Evolutionary conservation across 1,139 yeast species (phyloP).

Genomic region (Wickerhamomyces sp.): DNA sequence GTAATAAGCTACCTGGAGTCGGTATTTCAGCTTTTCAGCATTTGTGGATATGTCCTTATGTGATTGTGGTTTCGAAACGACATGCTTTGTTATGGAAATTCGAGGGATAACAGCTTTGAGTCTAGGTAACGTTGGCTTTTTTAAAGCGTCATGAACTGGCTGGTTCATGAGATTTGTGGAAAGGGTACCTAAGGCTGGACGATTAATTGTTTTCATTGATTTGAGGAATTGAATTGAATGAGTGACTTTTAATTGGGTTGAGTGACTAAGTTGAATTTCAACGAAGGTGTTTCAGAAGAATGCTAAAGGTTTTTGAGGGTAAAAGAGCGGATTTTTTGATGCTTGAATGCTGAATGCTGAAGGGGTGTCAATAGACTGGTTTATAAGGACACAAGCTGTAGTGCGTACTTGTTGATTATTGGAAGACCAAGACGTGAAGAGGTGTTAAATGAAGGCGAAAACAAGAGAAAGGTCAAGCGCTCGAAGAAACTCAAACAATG

Average conservation of each 20-base stretch:
- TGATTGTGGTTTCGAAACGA: neutral
- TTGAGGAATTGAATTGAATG: constrained; percentile 1
- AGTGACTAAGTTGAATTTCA: neutral
- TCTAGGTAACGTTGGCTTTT: constrained; percentile 9
- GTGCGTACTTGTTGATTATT: no score
- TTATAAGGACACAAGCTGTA: no score
- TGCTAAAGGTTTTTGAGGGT: no score
- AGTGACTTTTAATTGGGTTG: neutral
- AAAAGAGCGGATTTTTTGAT: no score
- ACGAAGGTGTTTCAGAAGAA: neutral
- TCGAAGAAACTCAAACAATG: no score
- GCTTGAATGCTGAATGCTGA: no score
- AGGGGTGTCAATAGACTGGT: no score
- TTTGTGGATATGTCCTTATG: constrained; percentile 23
- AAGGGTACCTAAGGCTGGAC: constrained; percentile 17
- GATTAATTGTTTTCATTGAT: constrained; percentile 16
- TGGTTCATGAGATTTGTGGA: constrained; percentile 14
- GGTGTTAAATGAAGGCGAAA: no score
- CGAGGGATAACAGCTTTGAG: constrained; percentile 6
- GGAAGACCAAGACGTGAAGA: no score
- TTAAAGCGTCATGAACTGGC: constrained; percentile 9
- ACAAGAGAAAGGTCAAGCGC: no score
- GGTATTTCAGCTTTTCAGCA: constrained; percentile 62
- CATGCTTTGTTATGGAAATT: constrained; percentile 1
- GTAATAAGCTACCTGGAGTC: constrained; percentile 74